Evolutionary conservation across 2,329 filamentous ascomycete genomes (phyloP), one percentile per base, ranked within the genome.

Genomic region (Trichoderma aggressivum): DNA sequence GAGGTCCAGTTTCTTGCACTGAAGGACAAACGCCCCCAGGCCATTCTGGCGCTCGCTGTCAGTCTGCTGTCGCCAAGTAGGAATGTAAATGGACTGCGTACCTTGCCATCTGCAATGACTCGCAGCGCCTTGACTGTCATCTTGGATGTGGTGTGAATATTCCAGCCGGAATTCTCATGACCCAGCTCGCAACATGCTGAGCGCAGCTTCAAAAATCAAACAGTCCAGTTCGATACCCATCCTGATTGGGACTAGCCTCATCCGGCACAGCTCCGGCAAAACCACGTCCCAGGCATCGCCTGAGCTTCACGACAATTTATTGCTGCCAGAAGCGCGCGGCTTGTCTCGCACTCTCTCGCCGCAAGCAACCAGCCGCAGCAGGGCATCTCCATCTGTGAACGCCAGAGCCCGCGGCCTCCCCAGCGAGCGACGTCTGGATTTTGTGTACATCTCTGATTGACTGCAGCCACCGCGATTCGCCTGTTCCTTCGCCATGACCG

Each of bases 1-100:
- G 79, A 99, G 93, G 81, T 97, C 93, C 81, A 99, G 86, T 80
- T 91, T 92, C 86, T 94, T 97, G 90, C 96, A 99, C 86, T 97
- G 95, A 71, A 98, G 89, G 82, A 99, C 93, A 86, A 98, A 98
- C 80, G 94, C 93, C 78, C 95, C 95, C 76, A 98, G 87, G 87
- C 96, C 96, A 85, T 99, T 98, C 94, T 98, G 39, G 7, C 39
- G 50, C 30, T 56, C 72, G 77, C 61, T 76, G 78, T 70, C 39
- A 72, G 71, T 32, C 61, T 34, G 53, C 28, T n/a, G 47, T 18
- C 21, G 28, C 28, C 24, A 14, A 5, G 14, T 14, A 32, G 26
- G n/a, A 43, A 47, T n/a, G 24, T 18, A 24, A 30, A 26, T 26
- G 11, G 2, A 24, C n/a, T 12, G 26, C 63, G 24, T 84, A 89